Base-by-base conservation (phyloP, 176 grass and related monocot genomes). In the Elaeis guineensis region DNA sequence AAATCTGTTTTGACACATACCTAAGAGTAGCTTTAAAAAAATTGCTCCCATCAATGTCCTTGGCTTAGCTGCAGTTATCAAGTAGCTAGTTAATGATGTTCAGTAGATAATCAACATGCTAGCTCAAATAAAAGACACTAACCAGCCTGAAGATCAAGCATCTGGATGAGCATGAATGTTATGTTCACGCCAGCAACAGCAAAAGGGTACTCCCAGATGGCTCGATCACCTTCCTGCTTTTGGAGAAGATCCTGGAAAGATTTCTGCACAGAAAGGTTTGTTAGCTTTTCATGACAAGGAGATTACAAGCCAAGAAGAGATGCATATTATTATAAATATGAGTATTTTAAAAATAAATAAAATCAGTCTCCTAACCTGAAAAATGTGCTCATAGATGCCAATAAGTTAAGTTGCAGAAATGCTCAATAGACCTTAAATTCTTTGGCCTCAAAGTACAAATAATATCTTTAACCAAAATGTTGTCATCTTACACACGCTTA, bases 161-260 rank as follows among this genome's bases (percentile, higher is more conserved):
- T 89, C 64, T 98, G 94, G 75, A 98, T 85, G 20, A 98, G 82
- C 94, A 93, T 98, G 77, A 85, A 98, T 14, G 94, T 85, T 52
- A 93, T 92, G 77, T 98, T 98, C 69, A 98, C 82, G 61, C 94
- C 94, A 72, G 94, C 94, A 66, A 92, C 87, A 66, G 87, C 76
- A 86, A 98, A 98, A 63, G 94, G 94, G 71, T 98, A 98, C 70
- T 98, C 94, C 94, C 94, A 98, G 59, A 88, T 67, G 50, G 94
- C 84, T 54, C 94, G 72, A 55, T 83, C 79, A 77, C 94, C 94
- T 19, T 98, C 86, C 69, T 90, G 85, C 70, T 98, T 98, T 44
- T 75, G 54, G 54, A 98, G 80, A 69, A 98, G 81, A 24, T 87
- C 85, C 30, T 93, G 82, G 73, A 98, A 98, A 58, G 87, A 85